Conservation (phyloP, 2,329 filamentous ascomycete species). For the Xylariaceae sp. region DNA sequence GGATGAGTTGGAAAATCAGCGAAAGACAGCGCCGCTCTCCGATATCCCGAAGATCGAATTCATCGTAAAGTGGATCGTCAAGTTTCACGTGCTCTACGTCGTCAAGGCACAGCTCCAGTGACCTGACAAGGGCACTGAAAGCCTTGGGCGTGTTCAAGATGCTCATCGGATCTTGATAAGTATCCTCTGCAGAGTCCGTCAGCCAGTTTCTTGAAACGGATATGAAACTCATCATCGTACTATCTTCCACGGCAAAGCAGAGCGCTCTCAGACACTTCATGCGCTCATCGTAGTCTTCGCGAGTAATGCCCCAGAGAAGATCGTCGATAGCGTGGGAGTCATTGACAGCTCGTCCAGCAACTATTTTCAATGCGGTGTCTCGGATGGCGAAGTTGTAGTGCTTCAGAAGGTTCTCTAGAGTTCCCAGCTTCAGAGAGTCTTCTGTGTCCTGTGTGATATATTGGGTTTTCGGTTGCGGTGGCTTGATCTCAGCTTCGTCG, state of each 20-base stretch:
- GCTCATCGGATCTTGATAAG: conserved; percentile 31
- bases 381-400: conserved; percentile 68
- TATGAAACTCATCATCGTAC: conserved; percentile 18
- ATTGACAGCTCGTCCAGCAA: conserved; percentile 51
- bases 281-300: conserved; percentile 50
- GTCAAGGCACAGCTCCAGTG: conserved; percentile 46
- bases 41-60: conserved; percentile 55
- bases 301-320: conserved; percentile 52
- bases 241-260: conserved; percentile 44
- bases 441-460: conserved; percentile 72
- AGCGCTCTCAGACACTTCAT: conserved; percentile 50
- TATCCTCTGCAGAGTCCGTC: conserved; percentile 19
- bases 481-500: conserved; percentile 58
- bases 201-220: neutral
- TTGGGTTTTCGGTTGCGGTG: conserved; percentile 56
- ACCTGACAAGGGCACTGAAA: conserved; percentile 52
- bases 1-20: conserved; percentile 51
- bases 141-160: conserved; percentile 43
- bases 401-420: conserved; percentile 58
- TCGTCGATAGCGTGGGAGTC: conserved; percentile 42
- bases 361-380: conserved; percentile 56
- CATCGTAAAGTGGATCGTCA: conserved; percentile 51
- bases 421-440: conserved; percentile 59
- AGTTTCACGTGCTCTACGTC: conserved; percentile 44
- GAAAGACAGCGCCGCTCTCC: conserved; percentile 53